Evolutionary conservation across 148 eudicot genomes (phyloP), one percentile per base, ranked within the genome.

Genomic region (Chenopodium suecicum): DNA sequence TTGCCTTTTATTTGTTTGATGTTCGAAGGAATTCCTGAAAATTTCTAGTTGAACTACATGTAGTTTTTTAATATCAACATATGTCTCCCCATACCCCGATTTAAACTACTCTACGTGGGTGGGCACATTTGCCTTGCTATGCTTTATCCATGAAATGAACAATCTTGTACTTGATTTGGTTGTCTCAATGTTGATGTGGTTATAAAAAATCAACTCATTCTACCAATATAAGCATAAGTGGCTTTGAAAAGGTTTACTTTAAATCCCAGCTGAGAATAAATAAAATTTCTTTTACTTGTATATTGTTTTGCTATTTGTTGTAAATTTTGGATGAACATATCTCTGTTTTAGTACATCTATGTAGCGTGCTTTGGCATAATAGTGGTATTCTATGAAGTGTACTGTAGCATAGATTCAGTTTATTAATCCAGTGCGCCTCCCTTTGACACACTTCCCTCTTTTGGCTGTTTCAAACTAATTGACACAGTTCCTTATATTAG

Each of bases 1-100:
- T 74, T 86, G 34, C 16, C 72, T 31, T 13, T 23, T 25, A 54
- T 71, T 17, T 64, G 54, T 31, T 69, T 68, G n/a, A 68, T 32
- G 31, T 69, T 68, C 48, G 41, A 25, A 12, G 63, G n/a, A 14
- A 9, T 47, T 67, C 41, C 6, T 27, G 37, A 6, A 48, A 50
- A 7, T 29, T 0, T 69, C 20, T 16, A 17, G 16, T 34, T 69
- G 5, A 70, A 48, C 27, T 20, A 22, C 73, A 46, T 78, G 54
- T 25, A 44, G 75, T 72, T 7, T 20, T 20, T 72, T 27, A 22
- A 72, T 7, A 44, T 72, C 54, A 41, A 72, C 75, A 41, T 4
- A 22, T 46, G 52, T 41, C 58, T 29, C 11, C 50, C 19, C 12
- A 54, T 7, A 13, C 25, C 54, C 19, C 25, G 72, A 44, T 34